Evolutionary conservation across 495 filamentous ascomycete genomes (phyloP).

Genomic region (Echria macrotheca): DNA sequence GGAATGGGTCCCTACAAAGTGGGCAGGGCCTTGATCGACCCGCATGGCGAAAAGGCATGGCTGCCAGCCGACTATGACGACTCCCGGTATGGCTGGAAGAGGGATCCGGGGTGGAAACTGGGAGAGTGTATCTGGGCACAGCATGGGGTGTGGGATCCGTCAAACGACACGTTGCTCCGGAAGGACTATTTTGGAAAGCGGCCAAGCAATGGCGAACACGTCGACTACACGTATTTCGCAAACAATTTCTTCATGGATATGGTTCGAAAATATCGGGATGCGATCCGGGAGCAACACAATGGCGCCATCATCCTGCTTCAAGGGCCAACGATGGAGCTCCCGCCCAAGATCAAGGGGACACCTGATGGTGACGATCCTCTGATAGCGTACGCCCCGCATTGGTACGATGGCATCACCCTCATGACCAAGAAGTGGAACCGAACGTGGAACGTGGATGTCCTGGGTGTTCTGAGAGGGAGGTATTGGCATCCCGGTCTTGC

Average conservation of each 20-base stretch:
- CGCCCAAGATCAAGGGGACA: constrained; percentile 81
- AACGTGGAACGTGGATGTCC: constrained; percentile 92
- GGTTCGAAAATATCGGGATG: constrained; percentile 68
- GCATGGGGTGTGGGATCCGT: constrained; percentile 90
- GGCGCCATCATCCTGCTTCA: constrained; percentile 86
- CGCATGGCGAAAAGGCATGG: constrained; percentile 81
- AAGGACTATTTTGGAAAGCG: constrained; percentile 86
- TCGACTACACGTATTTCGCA: constrained; percentile 81
- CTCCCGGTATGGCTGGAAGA: constrained; percentile 79
- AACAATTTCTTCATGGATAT: constrained; percentile 84
- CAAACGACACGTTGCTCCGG: constrained; percentile 65
- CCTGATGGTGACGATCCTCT: constrained; percentile 74
- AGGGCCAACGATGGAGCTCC: constrained; percentile 85
- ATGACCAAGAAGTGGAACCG: constrained; percentile 99
- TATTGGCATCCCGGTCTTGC: constrained; percentile 86
- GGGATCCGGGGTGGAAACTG: constrained; percentile 82
- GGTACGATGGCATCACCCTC: constrained; percentile 92
- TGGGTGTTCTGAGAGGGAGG: constrained; percentile 82
- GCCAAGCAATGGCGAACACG: constrained; percentile 58
- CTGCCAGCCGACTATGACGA: constrained; percentile 76
- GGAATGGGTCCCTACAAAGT: constrained; percentile 86
- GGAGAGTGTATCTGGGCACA: constrained; percentile 96
- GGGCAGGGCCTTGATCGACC: constrained; percentile 77
- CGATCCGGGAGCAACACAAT: constrained; percentile 69
- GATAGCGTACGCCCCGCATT: constrained; percentile 91